Percentiles rank a stretch among this genome's conserved stretches.
These are phyloP conservation scores for Metschnikowia reukaufii DNA, from an alignment of 805 yeast genomes.

Conservation along the genomic window DNA sequence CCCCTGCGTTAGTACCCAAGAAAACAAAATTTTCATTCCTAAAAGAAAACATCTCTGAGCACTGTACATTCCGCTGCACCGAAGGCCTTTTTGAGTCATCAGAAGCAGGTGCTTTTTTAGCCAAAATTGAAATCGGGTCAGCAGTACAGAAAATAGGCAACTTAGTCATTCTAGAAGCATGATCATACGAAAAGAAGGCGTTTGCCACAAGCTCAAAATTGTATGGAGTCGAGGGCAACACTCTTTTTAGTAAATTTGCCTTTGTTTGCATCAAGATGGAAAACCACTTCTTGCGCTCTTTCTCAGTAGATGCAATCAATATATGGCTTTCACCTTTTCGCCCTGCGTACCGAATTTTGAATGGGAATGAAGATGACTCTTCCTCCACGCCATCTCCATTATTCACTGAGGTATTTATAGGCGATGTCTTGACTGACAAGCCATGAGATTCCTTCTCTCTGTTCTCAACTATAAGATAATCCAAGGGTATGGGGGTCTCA, in stretches of 20 bases:
- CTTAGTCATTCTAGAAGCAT: constrained; percentile 47
- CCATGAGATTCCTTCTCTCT: constrained; percentile 16
- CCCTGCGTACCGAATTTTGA: constrained; percentile 57
- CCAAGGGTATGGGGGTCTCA: constrained; percentile 55
- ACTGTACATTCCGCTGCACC: constrained; percentile 39
- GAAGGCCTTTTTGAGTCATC: constrained; percentile 13
- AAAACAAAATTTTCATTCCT: constrained; percentile 48
- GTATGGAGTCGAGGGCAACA: constrained; percentile 51
- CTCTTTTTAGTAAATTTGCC: constrained; percentile 30
- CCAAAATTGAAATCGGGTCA: constrained; percentile 47
- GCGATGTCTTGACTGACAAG: not conserved
- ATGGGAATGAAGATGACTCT: constrained; percentile 39
- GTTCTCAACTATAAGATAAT: constrained; percentile 53
- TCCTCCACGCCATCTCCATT: constrained; percentile 11
- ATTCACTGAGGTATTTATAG: not conserved
- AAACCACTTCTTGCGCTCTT: constrained; percentile 62
- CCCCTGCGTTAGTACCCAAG: constrained; percentile 64
- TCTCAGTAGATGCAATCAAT: constrained; percentile 45
- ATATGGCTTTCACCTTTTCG: constrained; percentile 53
- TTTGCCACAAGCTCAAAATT: constrained; percentile 53
- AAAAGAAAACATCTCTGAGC: constrained; percentile 47
- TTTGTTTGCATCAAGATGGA: constrained; percentile 49
- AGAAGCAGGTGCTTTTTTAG: not conserved
- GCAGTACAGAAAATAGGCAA: constrained; percentile 53
- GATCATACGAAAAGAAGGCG: constrained; percentile 64